phyloP scores from a whole-genome alignment of 176 grass and related monocot genomes.

The Oryza glumipatula region DNA sequence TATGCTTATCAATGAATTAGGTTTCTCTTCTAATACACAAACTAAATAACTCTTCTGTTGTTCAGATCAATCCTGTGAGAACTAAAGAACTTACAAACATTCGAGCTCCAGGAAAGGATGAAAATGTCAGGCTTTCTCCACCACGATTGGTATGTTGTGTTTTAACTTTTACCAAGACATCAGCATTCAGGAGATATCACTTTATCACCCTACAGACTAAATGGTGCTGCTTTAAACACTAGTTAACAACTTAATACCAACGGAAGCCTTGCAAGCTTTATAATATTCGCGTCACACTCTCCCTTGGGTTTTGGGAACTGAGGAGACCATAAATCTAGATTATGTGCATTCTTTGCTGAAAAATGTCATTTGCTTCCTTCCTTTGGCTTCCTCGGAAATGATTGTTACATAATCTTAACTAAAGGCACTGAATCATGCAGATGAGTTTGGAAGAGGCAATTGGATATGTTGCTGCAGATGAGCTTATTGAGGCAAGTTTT shows the following conservation, averaged over 20 bases:
- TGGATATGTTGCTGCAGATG: conserved; percentile 99
- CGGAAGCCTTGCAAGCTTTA: conserved; percentile 14
- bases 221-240: neutral
- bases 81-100: conserved; percentile 99
- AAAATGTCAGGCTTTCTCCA: conserved; percentile 88
- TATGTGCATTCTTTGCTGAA: neutral
- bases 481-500: conserved; percentile 93
- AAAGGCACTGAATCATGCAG: conserved; percentile 60
- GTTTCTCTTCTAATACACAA: conserved; percentile 26
- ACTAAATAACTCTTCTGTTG: conserved; percentile 30
- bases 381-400: neutral
- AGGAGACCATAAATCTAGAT: neutral
- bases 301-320: neutral
- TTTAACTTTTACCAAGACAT: conserved; percentile 20
- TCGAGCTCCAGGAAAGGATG: conserved; percentile 91
- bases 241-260: neutral
- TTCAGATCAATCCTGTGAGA: conserved; percentile 90
- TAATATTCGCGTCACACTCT: neutral
- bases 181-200: neutral
- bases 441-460: conserved; percentile 98
- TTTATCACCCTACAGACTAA: neutral
- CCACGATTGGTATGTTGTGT: conserved; percentile 79
- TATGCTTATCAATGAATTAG: conserved; percentile 22
- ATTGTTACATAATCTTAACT: conserved; percentile 22
- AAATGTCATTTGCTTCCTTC: conserved; percentile 24